These are phyloP conservation scores for Ceratocystis destructans DNA, from an alignment of 2,329 filamentous ascomycete species.

Conservation along the genomic window DNA sequence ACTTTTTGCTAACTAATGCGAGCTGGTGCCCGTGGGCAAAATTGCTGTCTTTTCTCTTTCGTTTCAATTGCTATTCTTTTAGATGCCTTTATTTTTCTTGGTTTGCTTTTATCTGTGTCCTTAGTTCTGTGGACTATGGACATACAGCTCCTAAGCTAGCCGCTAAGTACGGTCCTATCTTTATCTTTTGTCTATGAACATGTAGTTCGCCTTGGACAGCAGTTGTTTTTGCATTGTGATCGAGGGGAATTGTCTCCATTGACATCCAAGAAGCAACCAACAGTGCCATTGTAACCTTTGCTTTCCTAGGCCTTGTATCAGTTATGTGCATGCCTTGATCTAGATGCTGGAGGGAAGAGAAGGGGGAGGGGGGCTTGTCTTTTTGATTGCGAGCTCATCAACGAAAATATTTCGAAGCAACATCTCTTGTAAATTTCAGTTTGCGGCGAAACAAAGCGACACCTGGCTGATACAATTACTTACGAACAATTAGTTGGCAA, in stretches of 20 bases:
- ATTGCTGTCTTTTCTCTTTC: background rate
- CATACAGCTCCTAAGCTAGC: background rate
- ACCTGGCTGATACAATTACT: background rate
- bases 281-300: background rate
- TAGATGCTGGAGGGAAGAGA: no score
- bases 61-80: slow-evolving; percentile 13
- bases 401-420: background rate
- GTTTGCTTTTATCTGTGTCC: background rate
- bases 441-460: background rate
- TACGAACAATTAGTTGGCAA: background rate
- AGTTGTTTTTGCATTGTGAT: background rate
- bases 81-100: slow-evolving; percentile 12
- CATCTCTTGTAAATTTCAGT: background rate
- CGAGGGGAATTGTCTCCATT: background rate
- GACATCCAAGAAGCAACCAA: background rate
- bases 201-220: background rate
- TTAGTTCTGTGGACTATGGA: background rate
- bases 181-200: background rate
- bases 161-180: background rate
- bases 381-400: background rate
- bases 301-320: background rate
- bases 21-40: slow-evolving; percentile 13
- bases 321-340: no score
- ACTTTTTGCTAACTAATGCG: slow-evolving; percentile 8
- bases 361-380: no score